Conservation (phyloP, 257 asterid genomes). For the Solanum ossicruentum region DNA sequence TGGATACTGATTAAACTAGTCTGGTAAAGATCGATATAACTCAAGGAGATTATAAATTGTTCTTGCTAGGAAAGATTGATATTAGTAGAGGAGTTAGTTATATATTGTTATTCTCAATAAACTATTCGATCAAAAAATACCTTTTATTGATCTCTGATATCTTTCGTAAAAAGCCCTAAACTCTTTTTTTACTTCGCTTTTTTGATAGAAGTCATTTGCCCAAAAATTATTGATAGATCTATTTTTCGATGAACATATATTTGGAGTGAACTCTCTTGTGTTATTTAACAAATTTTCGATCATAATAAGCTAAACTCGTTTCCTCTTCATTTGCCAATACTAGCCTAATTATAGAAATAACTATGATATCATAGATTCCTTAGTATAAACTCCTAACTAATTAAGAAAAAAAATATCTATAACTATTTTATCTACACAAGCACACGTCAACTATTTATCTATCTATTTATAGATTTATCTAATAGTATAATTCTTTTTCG, state of each 20-base stretch:
- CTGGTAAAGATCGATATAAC: neutral
- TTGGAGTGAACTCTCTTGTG: neutral
- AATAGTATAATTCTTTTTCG: neutral
- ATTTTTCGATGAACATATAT: too few species aligned
- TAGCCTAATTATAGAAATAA: neutral
- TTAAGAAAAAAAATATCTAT: too few species aligned
- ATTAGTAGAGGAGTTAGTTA: too few species aligned
- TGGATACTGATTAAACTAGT: neutral
- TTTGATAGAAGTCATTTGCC: too few species aligned
- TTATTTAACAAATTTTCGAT: neutral
- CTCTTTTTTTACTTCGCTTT: too few species aligned
- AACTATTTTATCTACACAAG: neutral
- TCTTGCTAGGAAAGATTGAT: neutral
- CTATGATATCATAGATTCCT: neutral
- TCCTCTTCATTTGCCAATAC: neutral
- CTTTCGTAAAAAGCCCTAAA: neutral
- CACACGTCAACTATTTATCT: too few species aligned
- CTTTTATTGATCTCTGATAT: neutral
- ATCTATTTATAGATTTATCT: too few species aligned
- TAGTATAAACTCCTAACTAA: neutral
- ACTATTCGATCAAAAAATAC: neutral
- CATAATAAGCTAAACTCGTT: neutral
- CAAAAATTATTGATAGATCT: too few species aligned
- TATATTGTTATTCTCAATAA: too few species aligned
- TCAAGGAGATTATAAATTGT: neutral